Conservation (phyloP, 257 asterid genomes). For the Oldenlandia corymbosa region DNA sequence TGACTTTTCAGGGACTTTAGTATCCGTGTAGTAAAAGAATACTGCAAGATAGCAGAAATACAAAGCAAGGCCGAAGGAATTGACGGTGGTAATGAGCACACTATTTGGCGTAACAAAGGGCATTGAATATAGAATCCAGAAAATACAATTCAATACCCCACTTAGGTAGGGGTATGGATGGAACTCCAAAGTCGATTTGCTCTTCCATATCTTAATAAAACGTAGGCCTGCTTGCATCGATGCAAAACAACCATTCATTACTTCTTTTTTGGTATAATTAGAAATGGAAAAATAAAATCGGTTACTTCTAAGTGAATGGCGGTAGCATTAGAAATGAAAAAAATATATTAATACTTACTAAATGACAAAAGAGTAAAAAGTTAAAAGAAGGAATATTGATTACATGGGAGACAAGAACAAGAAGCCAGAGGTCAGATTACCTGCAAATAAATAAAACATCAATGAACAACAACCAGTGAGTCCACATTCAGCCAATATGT, state of each 20-base stretch:
- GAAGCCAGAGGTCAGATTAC: slow-evolving; percentile 30
- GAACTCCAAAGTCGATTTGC: slow-evolving; percentile 47
- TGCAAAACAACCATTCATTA: too few relatives aligned
- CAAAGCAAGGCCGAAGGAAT: slow-evolving; percentile 33
- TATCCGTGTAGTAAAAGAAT: not conserved
- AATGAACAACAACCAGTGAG: too few relatives aligned
- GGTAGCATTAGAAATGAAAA: not conserved
- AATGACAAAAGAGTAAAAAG: not conserved
- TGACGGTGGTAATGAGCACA: slow-evolving; percentile 43
- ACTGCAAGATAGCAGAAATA: not conserved
- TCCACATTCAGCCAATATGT: too few relatives aligned
- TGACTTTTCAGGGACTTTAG: not conserved
- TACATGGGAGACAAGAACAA: slow-evolving; percentile 40
- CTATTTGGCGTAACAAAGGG: slow-evolving; percentile 58
- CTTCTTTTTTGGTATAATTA: too few relatives aligned
- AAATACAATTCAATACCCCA: slow-evolving; percentile 44
- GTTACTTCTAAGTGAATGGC: too few relatives aligned
- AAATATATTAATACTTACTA: too few relatives aligned
- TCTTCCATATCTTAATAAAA: slow-evolving; percentile 37
- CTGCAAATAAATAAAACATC: slow-evolving; percentile 12
- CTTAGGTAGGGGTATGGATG: slow-evolving; percentile 68
- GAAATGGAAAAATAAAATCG: too few relatives aligned
- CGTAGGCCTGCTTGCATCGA: slow-evolving; percentile 41
- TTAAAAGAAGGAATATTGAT: not conserved
- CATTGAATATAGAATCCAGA: slow-evolving; percentile 66